Conservation (phyloP, 257 asterid species). For the Gynochthodes officinalis region DNA sequence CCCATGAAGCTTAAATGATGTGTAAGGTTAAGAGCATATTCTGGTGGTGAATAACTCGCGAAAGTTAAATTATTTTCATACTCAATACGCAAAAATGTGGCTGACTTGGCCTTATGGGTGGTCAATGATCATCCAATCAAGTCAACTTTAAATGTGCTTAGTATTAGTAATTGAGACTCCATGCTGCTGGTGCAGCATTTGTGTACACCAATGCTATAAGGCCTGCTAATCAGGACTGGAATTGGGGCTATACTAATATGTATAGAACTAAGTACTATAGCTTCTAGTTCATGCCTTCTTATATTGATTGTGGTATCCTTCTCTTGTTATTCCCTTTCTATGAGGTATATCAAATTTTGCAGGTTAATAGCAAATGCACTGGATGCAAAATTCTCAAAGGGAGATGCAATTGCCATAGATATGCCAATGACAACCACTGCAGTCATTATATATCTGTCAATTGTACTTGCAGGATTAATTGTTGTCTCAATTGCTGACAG, state of each 20-base stretch:
- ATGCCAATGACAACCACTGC: conserved; percentile 95
- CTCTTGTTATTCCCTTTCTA: conserved; percentile 8
- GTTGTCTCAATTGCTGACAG: conserved; percentile 96
- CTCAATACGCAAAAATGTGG: background rate
- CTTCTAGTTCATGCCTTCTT: background rate
- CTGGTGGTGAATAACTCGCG: background rate
- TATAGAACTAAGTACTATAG: too few species aligned
- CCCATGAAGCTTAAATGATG: background rate
- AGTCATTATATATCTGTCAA: conserved; percentile 81
- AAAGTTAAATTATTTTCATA: background rate
- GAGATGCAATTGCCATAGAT: conserved; percentile 88
- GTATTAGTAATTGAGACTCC: background rate
- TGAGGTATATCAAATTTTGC: conserved; percentile 12
- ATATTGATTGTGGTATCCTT: background rate
- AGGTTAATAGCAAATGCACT: conserved; percentile 94
- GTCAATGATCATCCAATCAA: background rate
- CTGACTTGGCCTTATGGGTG: background rate
- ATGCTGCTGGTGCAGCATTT: background rate
- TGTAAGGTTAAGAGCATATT: background rate
- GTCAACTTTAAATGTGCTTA: too few species aligned
- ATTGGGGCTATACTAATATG: too few species aligned
- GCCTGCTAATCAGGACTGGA: background rate
- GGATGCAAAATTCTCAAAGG: conserved; percentile 57
- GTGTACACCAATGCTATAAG: background rate
- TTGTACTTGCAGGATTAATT: conserved; percentile 69